A percentile compares a stretch with the other conserved stretches of the same genome.
These are phyloP conservation scores for Nannochloris sp. DNA, from an alignment of 139 green algal genomes.

Conservation along the genomic window DNA sequence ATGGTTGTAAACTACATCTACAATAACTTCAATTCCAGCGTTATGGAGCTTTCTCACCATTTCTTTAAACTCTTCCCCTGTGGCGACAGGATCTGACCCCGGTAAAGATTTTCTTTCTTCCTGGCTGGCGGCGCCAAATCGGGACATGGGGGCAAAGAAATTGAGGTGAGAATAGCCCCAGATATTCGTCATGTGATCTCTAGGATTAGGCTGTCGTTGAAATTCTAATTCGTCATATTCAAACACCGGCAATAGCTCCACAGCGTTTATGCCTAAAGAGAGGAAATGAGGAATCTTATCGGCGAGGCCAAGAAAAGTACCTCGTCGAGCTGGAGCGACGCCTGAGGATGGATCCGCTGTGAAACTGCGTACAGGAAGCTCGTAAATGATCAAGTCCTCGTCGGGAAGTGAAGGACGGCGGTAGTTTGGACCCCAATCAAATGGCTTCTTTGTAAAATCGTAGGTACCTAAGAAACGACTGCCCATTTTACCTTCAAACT, in stretches of 20 bases:
- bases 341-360: slow-evolving; percentile 54
- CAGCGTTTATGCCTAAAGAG: slow-evolving; percentile 76
- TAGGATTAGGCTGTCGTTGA: slow-evolving; percentile 67
- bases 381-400: slow-evolving; percentile 77
- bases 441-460: slow-evolving; percentile 61
- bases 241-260: slow-evolving; percentile 91
- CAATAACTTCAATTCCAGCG: slow-evolving; percentile 78
- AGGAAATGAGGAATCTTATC: slow-evolving; percentile 74
- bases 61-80: slow-evolving; percentile 82
- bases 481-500: slow-evolving; percentile 55
- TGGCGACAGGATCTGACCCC: slow-evolving; percentile 43
- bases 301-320: slow-evolving; percentile 67
- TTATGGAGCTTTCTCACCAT: slow-evolving; percentile 74
- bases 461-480: slow-evolving; percentile 74
- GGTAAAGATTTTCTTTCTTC: slow-evolving; percentile 4
- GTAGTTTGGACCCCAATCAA: slow-evolving; percentile 78
- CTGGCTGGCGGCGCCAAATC: slow-evolving; percentile 32
- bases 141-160: slow-evolving; percentile 81
- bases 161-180: slow-evolving; percentile 89
- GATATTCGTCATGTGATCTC: slow-evolving; percentile 80
- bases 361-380: slow-evolving; percentile 76
- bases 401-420: slow-evolving; percentile 28
- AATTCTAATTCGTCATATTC: slow-evolving; percentile 95
- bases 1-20: slow-evolving; percentile 97
- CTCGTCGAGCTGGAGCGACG: slow-evolving; percentile 39